Percentiles rank a stretch among this genome's conserved stretches.
These are phyloP conservation scores for Periconia sp. DNA, from an alignment of 2,329 filamentous ascomycete genomes.

Conservation along the genomic window DNA sequence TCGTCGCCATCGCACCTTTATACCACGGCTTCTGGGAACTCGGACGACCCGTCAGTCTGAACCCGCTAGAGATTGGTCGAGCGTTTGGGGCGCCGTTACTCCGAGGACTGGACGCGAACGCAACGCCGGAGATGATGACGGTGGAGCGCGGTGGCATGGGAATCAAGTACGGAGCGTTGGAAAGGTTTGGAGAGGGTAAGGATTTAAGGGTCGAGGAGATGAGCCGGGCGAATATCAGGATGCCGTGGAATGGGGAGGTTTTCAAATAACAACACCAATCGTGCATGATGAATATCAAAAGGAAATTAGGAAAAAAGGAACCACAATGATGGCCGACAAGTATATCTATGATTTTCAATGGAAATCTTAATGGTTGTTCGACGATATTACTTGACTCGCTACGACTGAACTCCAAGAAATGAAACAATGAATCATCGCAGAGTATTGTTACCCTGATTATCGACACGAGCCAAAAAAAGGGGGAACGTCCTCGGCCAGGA, in stretches of 20 bases:
- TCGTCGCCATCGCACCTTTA: conserved; percentile 20
- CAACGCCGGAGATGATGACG: conserved; percentile 14
- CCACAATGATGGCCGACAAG: too few relatives aligned
- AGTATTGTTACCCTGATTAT: too few relatives aligned
- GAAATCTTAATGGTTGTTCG: too few relatives aligned
- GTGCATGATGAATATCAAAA: too few relatives aligned
- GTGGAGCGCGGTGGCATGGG: conserved; percentile 20
- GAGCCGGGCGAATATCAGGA: conserved; percentile 14
- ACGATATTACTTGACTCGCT: too few relatives aligned
- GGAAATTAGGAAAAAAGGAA: too few relatives aligned
- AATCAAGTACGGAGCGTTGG: conserved; percentile 25
- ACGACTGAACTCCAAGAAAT: too few relatives aligned
- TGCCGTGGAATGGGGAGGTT: conserved; percentile 23
- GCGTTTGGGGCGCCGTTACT: conserved; percentile 36
- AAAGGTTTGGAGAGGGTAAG: conserved; percentile 23
- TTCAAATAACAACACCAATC: conserved; percentile 18
- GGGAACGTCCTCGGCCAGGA: too few relatives aligned
- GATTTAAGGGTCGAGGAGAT: conserved; percentile 23
- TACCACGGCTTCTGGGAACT: conserved; percentile 34
- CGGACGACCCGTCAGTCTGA: conserved; percentile 28
- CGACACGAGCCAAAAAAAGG: too few relatives aligned
- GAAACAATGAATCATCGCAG: too few relatives aligned
- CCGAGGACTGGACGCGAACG: conserved; percentile 28
- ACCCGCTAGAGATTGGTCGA: conserved; percentile 34
- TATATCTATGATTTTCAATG: too few relatives aligned